Conservation (phyloP, 768 basidiomycete species). For the Mycena capillaripes region DNA sequence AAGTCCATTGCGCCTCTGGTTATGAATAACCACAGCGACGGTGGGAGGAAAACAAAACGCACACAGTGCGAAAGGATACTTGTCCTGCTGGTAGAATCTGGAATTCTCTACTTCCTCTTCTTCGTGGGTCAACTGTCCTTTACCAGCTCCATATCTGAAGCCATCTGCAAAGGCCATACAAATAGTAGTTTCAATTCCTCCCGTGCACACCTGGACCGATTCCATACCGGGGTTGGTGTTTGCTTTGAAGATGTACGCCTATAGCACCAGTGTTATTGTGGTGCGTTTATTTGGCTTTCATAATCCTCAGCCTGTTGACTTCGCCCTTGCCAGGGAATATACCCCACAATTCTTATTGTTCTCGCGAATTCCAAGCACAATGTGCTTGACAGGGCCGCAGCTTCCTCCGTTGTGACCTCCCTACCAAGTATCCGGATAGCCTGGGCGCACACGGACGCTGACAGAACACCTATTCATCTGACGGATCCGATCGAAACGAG, state of each 20-base stretch:
- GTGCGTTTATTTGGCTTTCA: not conserved
- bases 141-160: not conserved
- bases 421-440: not conserved
- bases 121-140: constrained; percentile 6
- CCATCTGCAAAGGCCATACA: constrained; percentile 3
- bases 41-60: not conserved
- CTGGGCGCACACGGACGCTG: not conserved
- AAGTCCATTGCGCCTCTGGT: constrained; percentile 2
- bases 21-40: not conserved
- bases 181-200: not conserved
- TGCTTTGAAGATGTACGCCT: constrained; percentile 4
- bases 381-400: constrained; percentile 7
- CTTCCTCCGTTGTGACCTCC: not conserved
- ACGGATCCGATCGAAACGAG: not conserved
- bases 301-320: not conserved
- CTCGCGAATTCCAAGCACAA: constrained; percentile 26
- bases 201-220: not conserved
- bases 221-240: not conserved
- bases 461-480: not conserved
- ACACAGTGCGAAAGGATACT: constrained; percentile 12
- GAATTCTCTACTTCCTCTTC: constrained; percentile 24
- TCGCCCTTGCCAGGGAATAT: not conserved
- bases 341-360: constrained; percentile 24
- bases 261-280: constrained; percentile 22
- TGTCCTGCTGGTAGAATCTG: constrained; percentile 18